Evolutionary conservation across 768 basidiomycete species (phyloP), one percentile per base, ranked within the genome.

Genomic region (Calocybe gangraenosa): DNA sequence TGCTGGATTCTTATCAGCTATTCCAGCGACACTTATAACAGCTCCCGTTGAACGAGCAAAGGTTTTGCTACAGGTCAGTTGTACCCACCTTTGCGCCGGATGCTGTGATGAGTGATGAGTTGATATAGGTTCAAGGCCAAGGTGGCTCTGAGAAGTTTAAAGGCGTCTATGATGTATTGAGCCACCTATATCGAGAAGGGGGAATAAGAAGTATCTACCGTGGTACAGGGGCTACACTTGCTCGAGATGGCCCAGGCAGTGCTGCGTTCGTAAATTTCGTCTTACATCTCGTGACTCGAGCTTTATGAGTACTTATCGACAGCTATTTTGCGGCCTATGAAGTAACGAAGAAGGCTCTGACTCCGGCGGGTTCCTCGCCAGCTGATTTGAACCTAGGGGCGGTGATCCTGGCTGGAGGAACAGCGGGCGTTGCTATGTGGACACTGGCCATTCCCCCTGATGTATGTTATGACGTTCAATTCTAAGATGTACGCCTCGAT

Each of bases 321-420:
- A 95, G 92, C 38, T 97, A 98, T 70, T 99, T 99, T 60, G 94
- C 93, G 14, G 86, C 93, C 9, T 99, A 99, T 62, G 96, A 99
- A 67, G 77, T 92, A 23, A 83, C 89, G 32, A 99, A 99, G 68
- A 88, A 87, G 60, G 67, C 77, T 1, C 67, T 99, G 50, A 92
- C 87, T 10, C 90, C 92, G 6, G 78, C 76, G 32, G 88, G 88
- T 23, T 72, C 87, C 14, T 84, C 84, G n/a, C 76, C 88, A 2
- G 74, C 81, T 30, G 83, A 92, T 39, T 75, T 98, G 46, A 87
- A 92, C 56, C 73, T 99, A 20, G 76, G 87, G 23, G 86, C 88
- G 14, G 79, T 98, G 56, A 87, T 98, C 53, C 48, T 93, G 44
- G 92, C 95, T 41, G 96, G 96, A 53, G 96, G 94, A 42, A 83